A percentile compares a stretch with the other conserved stretches of the same genome.
Evolutionary conservation across 2,329 filamentous ascomycete genomes (phyloP).

Genomic region (Endothia cerciana): DNA sequence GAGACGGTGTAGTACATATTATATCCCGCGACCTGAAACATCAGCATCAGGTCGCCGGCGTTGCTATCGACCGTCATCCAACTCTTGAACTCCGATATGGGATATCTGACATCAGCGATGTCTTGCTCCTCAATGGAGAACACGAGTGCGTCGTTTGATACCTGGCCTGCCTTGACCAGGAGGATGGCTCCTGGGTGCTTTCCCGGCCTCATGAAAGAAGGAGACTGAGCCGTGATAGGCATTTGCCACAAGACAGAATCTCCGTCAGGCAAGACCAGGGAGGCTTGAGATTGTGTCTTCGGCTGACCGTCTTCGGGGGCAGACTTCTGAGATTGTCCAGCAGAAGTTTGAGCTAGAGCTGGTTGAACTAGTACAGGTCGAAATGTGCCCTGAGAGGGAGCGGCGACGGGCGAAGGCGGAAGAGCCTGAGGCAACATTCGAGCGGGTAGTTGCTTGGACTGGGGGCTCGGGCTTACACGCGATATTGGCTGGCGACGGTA

Average conservation of each 20-base stretch:
- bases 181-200: conserved; percentile 12
- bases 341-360: neutral
- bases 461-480: neutral
- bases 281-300: too few relatives aligned
- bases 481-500: neutral
- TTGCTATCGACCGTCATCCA: conserved; percentile 9
- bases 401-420: neutral
- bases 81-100: neutral
- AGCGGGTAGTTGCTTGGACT: neutral
- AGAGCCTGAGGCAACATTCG: neutral
- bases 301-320: neutral
- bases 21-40: conserved; percentile 6
- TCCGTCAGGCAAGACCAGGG: conserved; percentile 3
- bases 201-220: neutral
- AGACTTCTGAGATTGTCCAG: neutral
- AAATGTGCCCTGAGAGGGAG: neutral
- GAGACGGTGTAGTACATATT: conserved; percentile 18
- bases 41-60: conserved; percentile 15
- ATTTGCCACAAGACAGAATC: neutral
- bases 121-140: conserved; percentile 13
- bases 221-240: neutral
- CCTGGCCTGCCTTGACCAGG: conserved; percentile 6
- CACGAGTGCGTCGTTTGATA: conserved; percentile 10
- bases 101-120: conserved; percentile 14
- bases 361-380: neutral